Evolutionary conservation across 208 protist species (phyloP).

Genomic region (Acanthamoeba sp.): DNA sequence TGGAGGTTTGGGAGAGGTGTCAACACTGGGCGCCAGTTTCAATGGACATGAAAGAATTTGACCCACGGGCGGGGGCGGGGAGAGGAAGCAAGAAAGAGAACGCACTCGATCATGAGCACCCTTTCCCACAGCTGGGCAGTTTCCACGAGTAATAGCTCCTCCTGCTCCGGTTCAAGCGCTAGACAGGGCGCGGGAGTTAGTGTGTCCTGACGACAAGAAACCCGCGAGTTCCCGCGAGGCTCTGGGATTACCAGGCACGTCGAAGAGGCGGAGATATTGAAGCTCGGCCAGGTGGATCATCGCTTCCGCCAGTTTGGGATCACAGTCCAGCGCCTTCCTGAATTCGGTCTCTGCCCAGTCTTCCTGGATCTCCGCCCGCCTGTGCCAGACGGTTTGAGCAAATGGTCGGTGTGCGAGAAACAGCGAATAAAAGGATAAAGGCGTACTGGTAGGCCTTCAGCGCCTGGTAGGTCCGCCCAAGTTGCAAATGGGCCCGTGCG

Average conservation of each 20-base stretch:
- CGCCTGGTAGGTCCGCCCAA: background rate
- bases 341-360: background rate
- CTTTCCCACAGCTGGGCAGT: background rate
- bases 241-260: background rate
- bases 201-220: too few species aligned
- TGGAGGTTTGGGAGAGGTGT: background rate
- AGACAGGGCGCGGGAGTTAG: background rate
- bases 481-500: constrained; percentile 3
- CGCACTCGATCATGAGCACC: background rate
- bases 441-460: background rate
- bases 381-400: too few species aligned
- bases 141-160: background rate
- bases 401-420: too few species aligned
- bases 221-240: too few species aligned
- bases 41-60: too few species aligned
- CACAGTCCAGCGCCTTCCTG: background rate
- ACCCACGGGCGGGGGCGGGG: too few species aligned
- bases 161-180: background rate
- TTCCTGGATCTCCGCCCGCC: background rate
- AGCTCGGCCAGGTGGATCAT: background rate
- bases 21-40: too few species aligned
- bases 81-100: background rate
- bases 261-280: background rate
- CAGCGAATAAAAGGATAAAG: background rate
- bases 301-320: background rate